These are phyloP conservation scores for Hyphopichia buzzinii DNA, from an alignment of 1,139 yeast genomes.

Conservation along the genomic window DNA sequence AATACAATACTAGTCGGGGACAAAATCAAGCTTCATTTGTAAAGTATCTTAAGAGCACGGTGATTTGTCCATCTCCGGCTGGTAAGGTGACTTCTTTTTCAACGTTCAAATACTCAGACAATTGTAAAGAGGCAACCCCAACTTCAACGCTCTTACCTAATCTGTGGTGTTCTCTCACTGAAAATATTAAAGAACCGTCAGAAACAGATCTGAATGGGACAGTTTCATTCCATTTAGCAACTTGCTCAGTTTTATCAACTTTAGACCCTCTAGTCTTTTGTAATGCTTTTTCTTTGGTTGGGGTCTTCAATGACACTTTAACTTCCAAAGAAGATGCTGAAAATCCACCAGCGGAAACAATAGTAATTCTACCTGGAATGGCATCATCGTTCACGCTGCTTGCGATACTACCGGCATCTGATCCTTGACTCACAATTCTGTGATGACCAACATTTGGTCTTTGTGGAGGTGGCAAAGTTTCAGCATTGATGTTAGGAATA, in stretches of 20 bases:
- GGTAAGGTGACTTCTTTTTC: constrained; percentile 26
- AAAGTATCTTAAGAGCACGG: constrained; percentile 28
- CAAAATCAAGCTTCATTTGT: constrained; percentile 1
- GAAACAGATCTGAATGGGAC: constrained; percentile 65
- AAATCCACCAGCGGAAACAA: constrained; percentile 43
- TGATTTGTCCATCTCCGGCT: constrained; percentile 30
- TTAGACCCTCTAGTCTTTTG: constrained; percentile 66
- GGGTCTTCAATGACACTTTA: constrained; percentile 50
- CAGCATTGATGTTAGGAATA: constrained; percentile 35
- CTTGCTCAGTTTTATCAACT: constrained; percentile 42
- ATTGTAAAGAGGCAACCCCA: constrained; percentile 50
- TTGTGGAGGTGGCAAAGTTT: constrained; percentile 43
- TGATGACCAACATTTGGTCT: constrained; percentile 20
- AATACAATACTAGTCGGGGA: constrained; percentile 2
- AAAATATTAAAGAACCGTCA: constrained; percentile 57
- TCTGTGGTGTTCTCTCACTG: constrained; percentile 65
- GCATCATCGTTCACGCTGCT: constrained; percentile 38
- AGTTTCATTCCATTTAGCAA: constrained; percentile 62
- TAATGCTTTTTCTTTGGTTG: constrained; percentile 55
- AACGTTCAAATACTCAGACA: constrained; percentile 38
- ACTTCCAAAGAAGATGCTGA: constrained; percentile 39
- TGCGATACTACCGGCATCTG: constrained; percentile 35
- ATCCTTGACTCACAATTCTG: constrained; percentile 23
- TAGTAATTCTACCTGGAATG: constrained; percentile 53
- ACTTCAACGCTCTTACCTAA: constrained; percentile 70